Conservation (phyloP, 208 protist genomes). For the Leishmania amazonensis region DNA sequence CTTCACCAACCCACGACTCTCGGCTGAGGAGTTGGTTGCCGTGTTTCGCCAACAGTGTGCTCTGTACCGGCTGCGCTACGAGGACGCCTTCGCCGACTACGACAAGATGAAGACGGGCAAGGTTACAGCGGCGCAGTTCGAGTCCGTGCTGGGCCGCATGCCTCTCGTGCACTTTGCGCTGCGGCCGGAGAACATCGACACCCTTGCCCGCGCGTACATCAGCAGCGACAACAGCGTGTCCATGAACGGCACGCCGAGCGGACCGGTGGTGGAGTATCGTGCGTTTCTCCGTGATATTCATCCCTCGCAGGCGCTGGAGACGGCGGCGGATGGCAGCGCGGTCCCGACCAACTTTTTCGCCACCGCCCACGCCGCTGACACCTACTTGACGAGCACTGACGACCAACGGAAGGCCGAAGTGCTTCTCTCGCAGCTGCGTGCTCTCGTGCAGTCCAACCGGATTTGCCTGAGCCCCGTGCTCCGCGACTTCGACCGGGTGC, state of each 20-base stretch:
- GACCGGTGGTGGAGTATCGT: slow-evolving; percentile 64
- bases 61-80: slow-evolving; percentile 75
- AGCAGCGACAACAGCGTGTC: slow-evolving; percentile 6
- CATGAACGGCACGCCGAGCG: background rate
- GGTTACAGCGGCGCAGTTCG: slow-evolving; percentile 82
- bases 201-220: slow-evolving; percentile 67
- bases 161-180: slow-evolving; percentile 78
- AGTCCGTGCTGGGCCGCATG: slow-evolving; percentile 75
- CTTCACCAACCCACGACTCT: slow-evolving; percentile 39
- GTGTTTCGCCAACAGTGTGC: slow-evolving; percentile 72
- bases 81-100: slow-evolving; percentile 83
- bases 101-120: slow-evolving; percentile 84
- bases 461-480: slow-evolving; percentile 85
- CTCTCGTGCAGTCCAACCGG: slow-evolving; percentile 63
- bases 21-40: slow-evolving; percentile 50
- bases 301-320: slow-evolving; percentile 32
- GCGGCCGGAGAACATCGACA: slow-evolving; percentile 60
- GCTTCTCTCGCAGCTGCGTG: slow-evolving; percentile 63
- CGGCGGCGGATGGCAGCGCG: slow-evolving; percentile 14
- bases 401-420: slow-evolving; percentile 37
- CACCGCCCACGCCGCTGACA: slow-evolving; percentile 51
- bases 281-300: slow-evolving; percentile 74
- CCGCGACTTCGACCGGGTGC: slow-evolving; percentile 88
- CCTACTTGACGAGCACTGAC: slow-evolving; percentile 34
- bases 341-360: slow-evolving; percentile 59